Base-by-base conservation (phyloP, 2,329 filamentous ascomycete species). In the Fusarium devonianum region DNA sequence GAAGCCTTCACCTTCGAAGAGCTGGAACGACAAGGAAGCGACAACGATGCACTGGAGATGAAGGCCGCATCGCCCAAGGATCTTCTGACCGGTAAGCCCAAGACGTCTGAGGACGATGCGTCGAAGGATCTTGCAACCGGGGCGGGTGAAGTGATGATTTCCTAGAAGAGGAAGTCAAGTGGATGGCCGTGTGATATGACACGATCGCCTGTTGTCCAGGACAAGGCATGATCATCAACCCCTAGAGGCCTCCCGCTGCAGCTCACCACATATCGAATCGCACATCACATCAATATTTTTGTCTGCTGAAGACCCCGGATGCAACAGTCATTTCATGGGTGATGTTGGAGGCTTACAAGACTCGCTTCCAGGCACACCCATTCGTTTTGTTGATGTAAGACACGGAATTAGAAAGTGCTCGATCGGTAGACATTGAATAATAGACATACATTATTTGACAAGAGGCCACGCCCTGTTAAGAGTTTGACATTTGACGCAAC, bases 1-100 rank as follows among this genome's bases (percentile, higher is more conserved):
- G 82, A 85, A 49, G 81, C 82, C 4, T 85, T 85, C 58, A 79
- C 77, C 0, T 84, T 84, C 57, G 81, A 84, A 56, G 78, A 81
- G 49, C 74, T 76, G 37, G 81, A 85, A 60, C 77, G 77, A 38
- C 75, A 78, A 47, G 74, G 74, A 10, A 73, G 73, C 42, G 79
- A 83, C 47, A 67, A 60, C 21, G 78, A 79, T 32, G 67, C 68
- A 22, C 66, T 79, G n/a, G 78, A 82, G 58, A 79, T 77, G 74
- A 79, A 77, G 65, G 50, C 65, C 3, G 32, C 64, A 29, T 64
- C 68, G 25, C 62, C 63, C 14, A 72, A 67, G 40, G 68, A 70
- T 41, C 43, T 65, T 28, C 52, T 67, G 26, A 53, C 64, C 11
- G 53, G 39, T 43, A 34, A 33, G 16, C 49, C 50, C 23, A 56